A percentile compares a stretch with the other conserved stretches of the same genome.
Evolutionary conservation across 164 flowering plant species (phyloP).

Genomic region (Brasenia schreberi): DNA sequence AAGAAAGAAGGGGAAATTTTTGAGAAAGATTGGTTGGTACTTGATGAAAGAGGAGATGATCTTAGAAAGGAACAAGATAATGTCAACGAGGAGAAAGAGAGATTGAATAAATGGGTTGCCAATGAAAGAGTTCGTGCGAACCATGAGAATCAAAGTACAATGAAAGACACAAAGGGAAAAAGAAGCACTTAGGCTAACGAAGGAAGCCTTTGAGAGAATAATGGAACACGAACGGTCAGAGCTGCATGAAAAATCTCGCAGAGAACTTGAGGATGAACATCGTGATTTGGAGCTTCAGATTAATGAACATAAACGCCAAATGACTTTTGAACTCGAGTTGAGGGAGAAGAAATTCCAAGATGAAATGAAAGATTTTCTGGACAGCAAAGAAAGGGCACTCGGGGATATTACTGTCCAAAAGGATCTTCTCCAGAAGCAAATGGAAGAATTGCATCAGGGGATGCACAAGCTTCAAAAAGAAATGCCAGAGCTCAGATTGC

Average conservation of each 20-base stretch:
- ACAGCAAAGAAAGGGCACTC: conserved; percentile 30
- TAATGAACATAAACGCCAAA: conserved; percentile 36
- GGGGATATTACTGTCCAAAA: conserved; percentile 27
- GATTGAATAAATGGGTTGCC: conserved; percentile 24
- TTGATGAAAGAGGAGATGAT: conserved; percentile 64
- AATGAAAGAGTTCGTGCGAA: conserved; percentile 43
- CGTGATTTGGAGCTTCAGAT: conserved; percentile 44
- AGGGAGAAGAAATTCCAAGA: conserved; percentile 33
- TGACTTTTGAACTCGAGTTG: conserved; percentile 36
- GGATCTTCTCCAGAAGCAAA: conserved; percentile 35
- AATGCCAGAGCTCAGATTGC: conserved; percentile 22
- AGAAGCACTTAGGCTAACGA: conserved; percentile 46
- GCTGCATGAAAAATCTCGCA: conserved; percentile 34
- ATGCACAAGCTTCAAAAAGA: conserved; percentile 36
- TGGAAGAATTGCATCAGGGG: conserved; percentile 45
- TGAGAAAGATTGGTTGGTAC: conserved; percentile 79
- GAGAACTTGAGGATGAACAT: conserved; percentile 32
- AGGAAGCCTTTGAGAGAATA: conserved; percentile 45
- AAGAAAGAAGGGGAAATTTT: conserved; percentile 54
- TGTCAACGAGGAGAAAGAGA: conserved; percentile 36
- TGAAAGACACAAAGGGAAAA: conserved; percentile 34
- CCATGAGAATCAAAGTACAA: conserved; percentile 26
- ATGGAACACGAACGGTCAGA: conserved; percentile 44
- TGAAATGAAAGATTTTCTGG: conserved; percentile 40
- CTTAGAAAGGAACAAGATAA: conserved; percentile 23